phyloP scores from a whole-genome alignment of 352 stramenopile species.

The Bremia lactucae region DNA sequence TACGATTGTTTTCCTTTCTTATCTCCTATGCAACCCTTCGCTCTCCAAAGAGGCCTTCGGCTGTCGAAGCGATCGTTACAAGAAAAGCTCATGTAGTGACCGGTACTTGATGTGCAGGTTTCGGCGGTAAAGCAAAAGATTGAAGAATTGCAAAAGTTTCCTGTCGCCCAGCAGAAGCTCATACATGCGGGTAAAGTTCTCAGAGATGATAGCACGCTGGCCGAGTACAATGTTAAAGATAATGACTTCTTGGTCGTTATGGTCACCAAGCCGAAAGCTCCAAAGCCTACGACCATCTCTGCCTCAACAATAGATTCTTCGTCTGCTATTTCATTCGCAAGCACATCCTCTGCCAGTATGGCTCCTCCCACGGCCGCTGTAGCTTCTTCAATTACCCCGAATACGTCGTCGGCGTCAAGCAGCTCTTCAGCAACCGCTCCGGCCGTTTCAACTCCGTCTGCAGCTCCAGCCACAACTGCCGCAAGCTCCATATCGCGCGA shows the following conservation, averaged over 20 bases:
- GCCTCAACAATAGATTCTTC: conserved; percentile 23
- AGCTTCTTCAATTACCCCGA: conserved; percentile 26
- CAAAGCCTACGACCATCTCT: conserved; percentile 30
- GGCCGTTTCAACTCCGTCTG: conserved; percentile 58
- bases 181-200: conserved; percentile 85
- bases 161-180: conserved; percentile 70
- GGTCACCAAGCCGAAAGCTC: conserved; percentile 78
- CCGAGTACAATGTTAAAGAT: conserved; percentile 81
- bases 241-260: conserved; percentile 85
- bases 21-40: too few relatives aligned
- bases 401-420: conserved; percentile 63
- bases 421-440: conserved; percentile 45
- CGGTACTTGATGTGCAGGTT: conserved; percentile 33
- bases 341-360: too few relatives aligned
- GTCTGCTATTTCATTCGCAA: conserved; percentile 17
- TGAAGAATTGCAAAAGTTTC: conserved; percentile 56
- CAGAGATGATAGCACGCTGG: conserved; percentile 71
- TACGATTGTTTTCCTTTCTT: conserved; percentile 10
- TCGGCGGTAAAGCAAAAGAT: conserved; percentile 74
- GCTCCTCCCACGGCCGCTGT: conserved; percentile 5
- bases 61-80: too few relatives aligned
- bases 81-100: conserved; percentile 1
- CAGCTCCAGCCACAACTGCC: conserved; percentile 30
- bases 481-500: conserved; percentile 11
- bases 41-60: too few relatives aligned